Evolutionary conservation across 2,329 filamentous ascomycete species (phyloP).

Genomic region (Neofusicoccum umdonicola): DNA sequence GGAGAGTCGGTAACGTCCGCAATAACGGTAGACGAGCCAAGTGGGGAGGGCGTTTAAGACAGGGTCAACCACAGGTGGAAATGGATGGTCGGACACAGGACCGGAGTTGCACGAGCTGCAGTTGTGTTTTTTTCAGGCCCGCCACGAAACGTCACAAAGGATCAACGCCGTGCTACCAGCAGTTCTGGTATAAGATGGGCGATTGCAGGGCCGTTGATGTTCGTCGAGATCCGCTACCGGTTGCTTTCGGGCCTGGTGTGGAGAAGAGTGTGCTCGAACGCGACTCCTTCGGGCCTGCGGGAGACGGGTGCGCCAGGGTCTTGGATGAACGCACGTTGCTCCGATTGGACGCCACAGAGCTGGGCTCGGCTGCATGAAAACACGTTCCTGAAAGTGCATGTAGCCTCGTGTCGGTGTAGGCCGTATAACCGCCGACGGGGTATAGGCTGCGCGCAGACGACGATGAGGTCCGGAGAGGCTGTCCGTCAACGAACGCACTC

Average conservation of each 20-base stretch:
- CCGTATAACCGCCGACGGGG: not conserved
- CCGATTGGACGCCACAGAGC: constrained; percentile 2
- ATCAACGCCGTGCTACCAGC: not conserved
- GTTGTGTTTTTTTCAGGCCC: too few species aligned
- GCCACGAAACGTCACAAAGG: too few species aligned
- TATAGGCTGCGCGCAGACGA: not conserved
- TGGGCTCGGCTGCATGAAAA: not conserved
- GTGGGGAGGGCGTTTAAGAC: not conserved
- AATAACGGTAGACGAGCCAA: not conserved
- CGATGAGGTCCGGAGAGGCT: not conserved
- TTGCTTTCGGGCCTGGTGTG: not conserved
- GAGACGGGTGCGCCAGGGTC: not conserved
- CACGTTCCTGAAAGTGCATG: not conserved
- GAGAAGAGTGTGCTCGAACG: not conserved
- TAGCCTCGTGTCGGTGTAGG: not conserved
- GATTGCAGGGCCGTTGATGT: not conserved
- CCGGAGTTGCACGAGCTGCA: not conserved
- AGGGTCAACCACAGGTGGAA: not conserved
- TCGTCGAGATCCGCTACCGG: too few species aligned
- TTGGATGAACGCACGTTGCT: not conserved
- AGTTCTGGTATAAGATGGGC: not conserved
- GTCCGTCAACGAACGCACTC: not conserved
- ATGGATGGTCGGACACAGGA: not conserved
- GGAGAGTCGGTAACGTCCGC: not conserved
- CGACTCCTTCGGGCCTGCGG: not conserved